Evolutionary conservation across 176 grass and related monocot genomes (phyloP).

Genomic region (Carex kokanica): DNA sequence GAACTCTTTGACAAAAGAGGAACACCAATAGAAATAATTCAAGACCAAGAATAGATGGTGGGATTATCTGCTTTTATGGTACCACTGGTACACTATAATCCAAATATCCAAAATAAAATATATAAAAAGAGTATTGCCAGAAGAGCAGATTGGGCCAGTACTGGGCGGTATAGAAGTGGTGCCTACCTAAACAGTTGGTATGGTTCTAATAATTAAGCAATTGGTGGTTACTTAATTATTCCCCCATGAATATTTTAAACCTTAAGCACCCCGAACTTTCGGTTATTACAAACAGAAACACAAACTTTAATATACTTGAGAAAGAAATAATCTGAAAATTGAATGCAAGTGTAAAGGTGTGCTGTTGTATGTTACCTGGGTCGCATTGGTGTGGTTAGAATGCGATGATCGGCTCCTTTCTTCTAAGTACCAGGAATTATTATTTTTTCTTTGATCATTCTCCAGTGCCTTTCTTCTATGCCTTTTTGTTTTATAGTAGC

Average conservation of each 20-base stretch:
- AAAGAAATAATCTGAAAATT: not conserved
- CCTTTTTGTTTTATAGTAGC: slow-evolving; percentile 19
- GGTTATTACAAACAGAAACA: not conserved
- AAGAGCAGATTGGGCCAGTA: not conserved
- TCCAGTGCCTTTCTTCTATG: slow-evolving; percentile 21
- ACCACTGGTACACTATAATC: not conserved
- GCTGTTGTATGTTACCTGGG: slow-evolving; percentile 12
- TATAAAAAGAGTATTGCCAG: not conserved
- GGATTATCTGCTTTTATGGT: not conserved
- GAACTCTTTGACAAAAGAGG: slow-evolving; percentile 8
- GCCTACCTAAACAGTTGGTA: not conserved
- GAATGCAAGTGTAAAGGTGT: not conserved
- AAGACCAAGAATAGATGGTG: not conserved
- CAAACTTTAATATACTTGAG: not conserved
- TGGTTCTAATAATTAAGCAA: not conserved
- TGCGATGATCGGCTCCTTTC: slow-evolving; percentile 14
- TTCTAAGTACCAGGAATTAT: not conserved
- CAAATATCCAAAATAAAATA: not conserved
- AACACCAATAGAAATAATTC: not conserved
- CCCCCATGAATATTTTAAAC: not conserved
- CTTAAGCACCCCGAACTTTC: not conserved
- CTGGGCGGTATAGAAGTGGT: not conserved
- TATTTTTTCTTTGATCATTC: not conserved
- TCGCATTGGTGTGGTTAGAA: slow-evolving; percentile 10
- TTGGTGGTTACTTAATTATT: not conserved